Percentiles rank a stretch among this genome's conserved stretches.
These are phyloP conservation scores for Orbilia oligospora DNA, from an alignment of 2,329 filamentous ascomycete species.

Conservation along the genomic window DNA sequence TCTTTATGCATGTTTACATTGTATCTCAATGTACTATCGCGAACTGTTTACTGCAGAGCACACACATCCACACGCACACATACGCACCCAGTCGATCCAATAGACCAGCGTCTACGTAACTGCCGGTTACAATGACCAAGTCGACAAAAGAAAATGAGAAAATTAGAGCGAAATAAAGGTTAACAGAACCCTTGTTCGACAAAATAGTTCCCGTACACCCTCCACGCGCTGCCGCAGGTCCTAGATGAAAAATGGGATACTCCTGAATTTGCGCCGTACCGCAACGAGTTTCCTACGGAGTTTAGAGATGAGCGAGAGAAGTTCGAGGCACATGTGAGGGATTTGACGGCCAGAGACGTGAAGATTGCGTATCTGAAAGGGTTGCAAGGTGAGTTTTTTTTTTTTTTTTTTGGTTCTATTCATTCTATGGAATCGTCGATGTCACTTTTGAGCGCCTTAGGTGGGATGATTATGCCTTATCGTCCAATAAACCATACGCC, in stretches of 20 bases:
- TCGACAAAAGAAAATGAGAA: conserved; percentile 5
- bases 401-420: background rate
- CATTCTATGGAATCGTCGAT: background rate
- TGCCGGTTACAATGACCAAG: conserved; percentile 11
- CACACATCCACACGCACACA: background rate
- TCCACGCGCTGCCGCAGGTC: conserved; percentile 76
- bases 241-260: conserved; percentile 78
- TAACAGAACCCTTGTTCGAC: conserved; percentile 60
- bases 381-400: conserved; percentile 73
- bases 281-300: conserved; percentile 78
- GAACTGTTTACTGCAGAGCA: conserved; percentile 14
- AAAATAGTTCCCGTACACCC: conserved; percentile 81
- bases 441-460: conserved; percentile 3
- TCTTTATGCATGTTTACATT: conserved; percentile 23
- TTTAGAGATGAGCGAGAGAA: conserved; percentile 73
- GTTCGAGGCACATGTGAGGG: conserved; percentile 77
- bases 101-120: conserved; percentile 12
- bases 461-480: conserved; percentile 30
- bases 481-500: conserved; percentile 17
- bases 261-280: conserved; percentile 76
- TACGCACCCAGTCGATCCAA: too few relatives aligned
- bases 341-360: conserved; percentile 79
- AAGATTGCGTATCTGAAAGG: conserved; percentile 84
- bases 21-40: conserved; percentile 23
- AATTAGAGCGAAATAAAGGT: conserved; percentile 19